Percentiles rank a stretch among this genome's conserved stretches.
Conservation (phyloP, 495 filamentous ascomycete species). For the Thozetella sp. region DNA sequence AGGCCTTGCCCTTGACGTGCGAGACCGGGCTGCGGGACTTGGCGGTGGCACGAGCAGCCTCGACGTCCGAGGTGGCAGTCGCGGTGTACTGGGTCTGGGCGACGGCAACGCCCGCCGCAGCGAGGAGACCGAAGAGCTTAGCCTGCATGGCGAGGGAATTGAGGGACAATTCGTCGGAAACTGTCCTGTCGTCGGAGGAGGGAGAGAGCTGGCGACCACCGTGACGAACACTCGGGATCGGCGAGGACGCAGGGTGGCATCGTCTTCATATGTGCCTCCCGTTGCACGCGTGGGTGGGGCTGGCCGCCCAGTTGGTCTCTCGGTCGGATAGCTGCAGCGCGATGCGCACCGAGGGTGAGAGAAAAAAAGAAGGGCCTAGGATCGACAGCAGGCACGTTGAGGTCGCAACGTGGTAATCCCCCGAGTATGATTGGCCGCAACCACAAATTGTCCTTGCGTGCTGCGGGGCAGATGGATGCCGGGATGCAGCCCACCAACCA, state of each 20-base stretch:
- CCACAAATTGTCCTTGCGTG: background rate
- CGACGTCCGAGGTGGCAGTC: conserved; percentile 11
- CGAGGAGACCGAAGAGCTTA: conserved; percentile 1
- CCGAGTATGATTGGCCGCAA: background rate
- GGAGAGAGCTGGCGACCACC: background rate
- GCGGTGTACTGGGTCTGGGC: conserved; percentile 3
- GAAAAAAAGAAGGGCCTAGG: background rate
- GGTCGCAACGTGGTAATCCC: conserved; percentile 1
- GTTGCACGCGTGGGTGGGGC: background rate
- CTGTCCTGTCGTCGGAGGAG: background rate
- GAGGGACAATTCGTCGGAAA: background rate
- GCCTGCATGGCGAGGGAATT: background rate
- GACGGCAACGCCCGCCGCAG: conserved; percentile 1
- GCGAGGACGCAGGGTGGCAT: background rate
- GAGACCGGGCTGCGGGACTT: conserved; percentile 53
- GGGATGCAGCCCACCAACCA: background rate
- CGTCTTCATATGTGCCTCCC: background rate
- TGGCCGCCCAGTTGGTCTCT: background rate
- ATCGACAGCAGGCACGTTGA: background rate
- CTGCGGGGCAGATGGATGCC: background rate
- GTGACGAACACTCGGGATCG: background rate
- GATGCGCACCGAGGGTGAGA: background rate
- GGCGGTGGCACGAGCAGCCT: conserved; percentile 32
- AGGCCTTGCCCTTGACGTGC: conserved; percentile 63
- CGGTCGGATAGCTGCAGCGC: background rate